Evolutionary conservation across 1,139 yeast genomes (phyloP).

Genomic region (Debaryomyces sp.): DNA sequence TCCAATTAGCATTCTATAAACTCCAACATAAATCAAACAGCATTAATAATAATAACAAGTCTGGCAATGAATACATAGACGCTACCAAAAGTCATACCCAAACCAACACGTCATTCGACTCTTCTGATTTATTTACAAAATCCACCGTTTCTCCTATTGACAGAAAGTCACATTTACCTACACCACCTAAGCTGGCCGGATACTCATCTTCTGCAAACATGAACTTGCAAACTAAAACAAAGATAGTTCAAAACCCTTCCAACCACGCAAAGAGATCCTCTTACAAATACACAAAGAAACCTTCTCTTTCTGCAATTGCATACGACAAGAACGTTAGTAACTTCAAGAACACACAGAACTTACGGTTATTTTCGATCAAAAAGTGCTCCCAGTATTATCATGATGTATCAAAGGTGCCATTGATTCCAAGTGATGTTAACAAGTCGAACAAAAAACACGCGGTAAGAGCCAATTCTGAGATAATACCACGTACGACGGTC

Average conservation of each 20-base stretch:
- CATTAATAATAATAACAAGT: not conserved
- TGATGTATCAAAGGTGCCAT: constrained; percentile 11
- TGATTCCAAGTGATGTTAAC: constrained; percentile 4
- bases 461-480: not conserved
- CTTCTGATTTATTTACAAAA: not conserved
- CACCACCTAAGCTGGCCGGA: constrained; percentile 20
- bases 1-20: constrained; percentile 79
- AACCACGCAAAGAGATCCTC: constrained; percentile 12
- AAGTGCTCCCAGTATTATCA: constrained; percentile 29
- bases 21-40: constrained; percentile 35
- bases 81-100: constrained; percentile 7
- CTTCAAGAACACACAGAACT: constrained; percentile 18
- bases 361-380: constrained; percentile 38
- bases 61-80: not conserved
- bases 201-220: constrained; percentile 28
- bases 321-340: constrained; percentile 18
- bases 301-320: constrained; percentile 27
- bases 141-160: not conserved
- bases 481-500: not conserved
- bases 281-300: constrained; percentile 13
- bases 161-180: constrained; percentile 15
- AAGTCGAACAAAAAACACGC: not conserved
- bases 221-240: constrained; percentile 23
- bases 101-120: constrained; percentile 1
- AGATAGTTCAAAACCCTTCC: not conserved